Evolutionary conservation across 768 basidiomycete genomes (phyloP).

Genomic region (Serendipita sp.): DNA sequence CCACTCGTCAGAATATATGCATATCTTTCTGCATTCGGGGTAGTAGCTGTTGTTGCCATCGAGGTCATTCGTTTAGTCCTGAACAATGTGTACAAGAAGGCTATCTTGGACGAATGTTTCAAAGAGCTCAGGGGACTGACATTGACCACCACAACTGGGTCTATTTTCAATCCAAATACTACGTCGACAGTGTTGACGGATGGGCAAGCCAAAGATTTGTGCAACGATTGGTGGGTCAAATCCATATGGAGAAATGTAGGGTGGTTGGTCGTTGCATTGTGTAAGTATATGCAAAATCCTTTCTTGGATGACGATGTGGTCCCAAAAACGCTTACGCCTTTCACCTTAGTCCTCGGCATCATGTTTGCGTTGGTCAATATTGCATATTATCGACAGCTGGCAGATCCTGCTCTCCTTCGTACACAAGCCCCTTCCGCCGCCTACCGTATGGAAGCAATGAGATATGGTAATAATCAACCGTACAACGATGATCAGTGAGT

Average conservation of each 20-base stretch:
- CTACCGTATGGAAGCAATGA: neutral
- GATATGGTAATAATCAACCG: neutral
- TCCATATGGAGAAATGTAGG: slow-evolving; percentile 56
- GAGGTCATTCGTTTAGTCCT: slow-evolving; percentile 40
- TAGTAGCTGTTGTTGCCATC: slow-evolving; percentile 33
- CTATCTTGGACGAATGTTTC: slow-evolving; percentile 41
- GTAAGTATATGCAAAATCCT: slow-evolving; percentile 25
- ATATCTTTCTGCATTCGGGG: slow-evolving; percentile 29
- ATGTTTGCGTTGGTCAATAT: slow-evolving; percentile 54
- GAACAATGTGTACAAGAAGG: slow-evolving; percentile 54
- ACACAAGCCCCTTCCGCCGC: slow-evolving; percentile 11
- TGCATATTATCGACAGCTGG: slow-evolving; percentile 56
- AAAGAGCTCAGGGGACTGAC: slow-evolving; percentile 21
- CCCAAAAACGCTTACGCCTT: neutral
- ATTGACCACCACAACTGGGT: slow-evolving; percentile 30
- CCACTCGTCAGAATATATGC: slow-evolving; percentile 39
- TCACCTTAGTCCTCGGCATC: slow-evolving; percentile 30
- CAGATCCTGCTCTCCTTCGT: slow-evolving; percentile 36
- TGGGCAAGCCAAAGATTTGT: slow-evolving; percentile 21
- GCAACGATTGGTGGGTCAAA: slow-evolving; percentile 38
- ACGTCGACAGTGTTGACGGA: slow-evolving; percentile 15
- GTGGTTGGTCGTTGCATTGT: slow-evolving; percentile 36
- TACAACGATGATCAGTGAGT: neutral
- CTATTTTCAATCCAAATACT: slow-evolving; percentile 17
- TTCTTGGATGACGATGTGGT: neutral